A percentile compares a stretch with the other conserved stretches of the same genome.
Evolutionary conservation across 306 rosid species (phyloP).

Genomic region (Fragaria vesca): DNA sequence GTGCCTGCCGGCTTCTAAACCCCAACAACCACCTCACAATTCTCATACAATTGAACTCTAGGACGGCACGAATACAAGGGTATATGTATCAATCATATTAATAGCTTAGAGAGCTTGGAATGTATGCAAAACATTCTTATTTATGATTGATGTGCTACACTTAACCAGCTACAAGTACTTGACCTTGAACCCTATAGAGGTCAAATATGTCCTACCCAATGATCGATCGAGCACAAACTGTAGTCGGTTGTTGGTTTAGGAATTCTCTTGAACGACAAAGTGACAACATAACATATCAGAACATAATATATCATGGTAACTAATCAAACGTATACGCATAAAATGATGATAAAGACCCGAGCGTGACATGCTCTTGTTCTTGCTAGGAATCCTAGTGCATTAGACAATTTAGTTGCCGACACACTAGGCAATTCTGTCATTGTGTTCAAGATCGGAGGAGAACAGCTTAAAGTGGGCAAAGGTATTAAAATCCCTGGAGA

Average conservation of each 20-base stretch:
- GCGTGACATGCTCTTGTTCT: not conserved
- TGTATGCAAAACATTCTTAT: not conserved
- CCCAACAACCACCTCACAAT: not conserved
- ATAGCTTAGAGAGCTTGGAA: not conserved
- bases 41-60: slow-evolving; percentile 18
- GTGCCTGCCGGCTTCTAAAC: slow-evolving; percentile 47
- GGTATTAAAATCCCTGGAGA: slow-evolving; percentile 1
- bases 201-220: not conserved
- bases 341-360: not conserved
- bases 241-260: not conserved
- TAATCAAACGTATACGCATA: not conserved
- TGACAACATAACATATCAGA: not conserved
- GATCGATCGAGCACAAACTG: not conserved
- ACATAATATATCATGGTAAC: not conserved
- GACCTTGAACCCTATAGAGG: not conserved
- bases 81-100: not conserved
- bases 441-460: slow-evolving; percentile 15
- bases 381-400: not conserved
- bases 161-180: not conserved
- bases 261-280: not conserved
- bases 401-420: slow-evolving; percentile 29
- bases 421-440: not conserved
- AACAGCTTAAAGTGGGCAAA: slow-evolving; percentile 9
- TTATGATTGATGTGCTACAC: not conserved
- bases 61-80: slow-evolving; percentile 18